Conservation (phyloP, 371 early-diverging fungal genomes). For the Sporodiniella umbellata region DNA sequence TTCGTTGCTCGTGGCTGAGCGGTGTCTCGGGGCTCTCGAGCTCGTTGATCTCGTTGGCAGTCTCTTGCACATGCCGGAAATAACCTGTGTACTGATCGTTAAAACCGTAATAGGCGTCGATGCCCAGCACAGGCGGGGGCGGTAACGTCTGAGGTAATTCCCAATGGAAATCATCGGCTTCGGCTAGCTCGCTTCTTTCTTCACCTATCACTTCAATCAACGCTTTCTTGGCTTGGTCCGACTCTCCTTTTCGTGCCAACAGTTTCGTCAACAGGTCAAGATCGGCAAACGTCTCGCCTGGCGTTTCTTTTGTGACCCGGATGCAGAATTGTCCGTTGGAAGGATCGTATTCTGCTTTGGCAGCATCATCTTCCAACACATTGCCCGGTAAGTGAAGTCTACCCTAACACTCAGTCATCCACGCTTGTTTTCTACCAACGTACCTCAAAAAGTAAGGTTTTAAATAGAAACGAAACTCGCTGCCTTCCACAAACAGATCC, state of each 20-base stretch:
- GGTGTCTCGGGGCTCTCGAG: slow-evolving; percentile 72
- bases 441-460: slow-evolving; percentile 85
- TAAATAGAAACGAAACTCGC: slow-evolving; percentile 75
- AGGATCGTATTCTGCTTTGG: slow-evolving; percentile 80
- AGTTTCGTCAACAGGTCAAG: slow-evolving; percentile 84
- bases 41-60: slow-evolving; percentile 83
- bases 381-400: slow-evolving; percentile 83
- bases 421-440: background rate
- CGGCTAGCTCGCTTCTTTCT: slow-evolving; percentile 7
- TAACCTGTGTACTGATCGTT: slow-evolving; percentile 80
- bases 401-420: slow-evolving; percentile 23
- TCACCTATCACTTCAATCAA: slow-evolving; percentile 68
- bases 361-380: slow-evolving; percentile 83
- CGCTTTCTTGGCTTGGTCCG: slow-evolving; percentile 39
- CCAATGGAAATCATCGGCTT: slow-evolving; percentile 80
- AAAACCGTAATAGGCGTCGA: slow-evolving; percentile 71
- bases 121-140: slow-evolving; percentile 11
- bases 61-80: slow-evolving; percentile 74
- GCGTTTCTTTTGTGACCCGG: slow-evolving; percentile 71
- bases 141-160: slow-evolving; percentile 77
- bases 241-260: slow-evolving; percentile 65
- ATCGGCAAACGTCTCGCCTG: slow-evolving; percentile 81
- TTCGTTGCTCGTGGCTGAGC: slow-evolving; percentile 54
- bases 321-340: slow-evolving; percentile 73
- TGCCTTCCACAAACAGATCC: slow-evolving; percentile 72